phyloP scores from a whole-genome alignment of 2,329 filamentous ascomycete genomes.

The Ophiostoma quercus region DNA sequence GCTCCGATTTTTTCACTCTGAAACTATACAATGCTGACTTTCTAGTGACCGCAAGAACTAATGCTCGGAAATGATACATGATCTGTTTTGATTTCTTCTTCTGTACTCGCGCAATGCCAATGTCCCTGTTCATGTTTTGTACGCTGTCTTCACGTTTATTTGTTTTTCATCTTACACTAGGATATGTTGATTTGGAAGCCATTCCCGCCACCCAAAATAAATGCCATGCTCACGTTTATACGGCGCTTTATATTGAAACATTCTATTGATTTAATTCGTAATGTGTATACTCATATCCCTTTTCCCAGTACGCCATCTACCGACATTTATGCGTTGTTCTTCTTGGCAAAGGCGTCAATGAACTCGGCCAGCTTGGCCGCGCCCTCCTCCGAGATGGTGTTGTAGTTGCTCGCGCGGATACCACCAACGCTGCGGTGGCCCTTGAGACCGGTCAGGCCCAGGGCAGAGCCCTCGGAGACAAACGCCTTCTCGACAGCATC shows the following conservation, averaged over 20 bases:
- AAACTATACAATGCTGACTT: background rate
- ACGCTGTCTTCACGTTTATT: background rate
- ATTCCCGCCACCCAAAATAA: background rate
- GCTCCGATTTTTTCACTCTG: background rate
- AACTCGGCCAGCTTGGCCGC: conserved; percentile 64
- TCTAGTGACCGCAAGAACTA: conserved; percentile 26
- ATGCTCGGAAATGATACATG: conserved; percentile 13
- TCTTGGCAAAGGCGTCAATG: conserved; percentile 48
- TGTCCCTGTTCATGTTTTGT: background rate
- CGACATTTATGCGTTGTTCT: conserved; percentile 17
- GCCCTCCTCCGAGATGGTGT: conserved; percentile 65
- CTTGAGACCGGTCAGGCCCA: conserved; percentile 72
- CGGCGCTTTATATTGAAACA: background rate
- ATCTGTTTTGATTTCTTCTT: conserved; percentile 9
- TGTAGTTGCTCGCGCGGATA: conserved; percentile 84
- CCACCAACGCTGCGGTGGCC: conserved; percentile 84
- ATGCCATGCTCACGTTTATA: background rate
- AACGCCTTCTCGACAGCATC: conserved; percentile 70
- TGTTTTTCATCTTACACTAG: background rate
- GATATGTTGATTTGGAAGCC: conserved; percentile 9
- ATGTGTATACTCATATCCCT: background rate
- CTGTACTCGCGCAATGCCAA: background rate
- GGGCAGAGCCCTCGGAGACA: conserved; percentile 63
- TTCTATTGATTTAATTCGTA: background rate
- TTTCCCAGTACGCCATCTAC: background rate